Base-by-base conservation (phyloP, 2,329 filamentous ascomycete genomes). In the Xylaria sp. region DNA sequence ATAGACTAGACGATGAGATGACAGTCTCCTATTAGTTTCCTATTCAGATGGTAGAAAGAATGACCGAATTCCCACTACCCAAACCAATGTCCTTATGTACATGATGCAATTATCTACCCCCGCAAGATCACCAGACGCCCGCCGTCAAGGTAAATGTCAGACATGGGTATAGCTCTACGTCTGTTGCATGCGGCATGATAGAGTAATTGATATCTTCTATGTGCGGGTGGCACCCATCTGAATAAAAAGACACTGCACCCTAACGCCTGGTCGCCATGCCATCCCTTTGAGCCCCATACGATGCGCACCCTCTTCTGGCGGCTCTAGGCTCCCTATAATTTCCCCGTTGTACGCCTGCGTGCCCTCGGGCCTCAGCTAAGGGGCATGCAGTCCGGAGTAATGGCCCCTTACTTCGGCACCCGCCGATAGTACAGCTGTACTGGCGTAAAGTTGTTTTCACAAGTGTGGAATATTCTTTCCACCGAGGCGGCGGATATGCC, bases 371-470 rank as follows among this genome's bases (percentile, higher is more conserved):
- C 54, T 47, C 33, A 17, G 35, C 15, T 46, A 8, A 33, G 31
- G n/a, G 40, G 38, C 8, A 9, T 25, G 8, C 25, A 47, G 17
- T 15, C 17, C 6, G 19, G 12, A 15, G 43, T 33, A 21, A 14
- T 15, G 31, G 23, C 40, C 19, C 23, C 55, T 25, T 23, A 49
- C 12, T 28, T 45, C 25, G 6, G 43, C 49, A 33, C 46, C 11
- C 64, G 61, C 52, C 35, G 56, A 33, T 66, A 66, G 38, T 51
- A 66, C 31, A 64, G n/a, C 52, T 64, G 61, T 19, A 61, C 54
- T 14, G 64, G 64, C 42, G 64, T 66, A 35, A 46, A 62, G 4
- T 6, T 5, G 0, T 28, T 0, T 0, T 33, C 12, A 31, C 51
- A 54, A 3, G 4, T n/a, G 8, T 60, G 12, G 11, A 61, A 38